Conservation (phyloP, 495 filamentous ascomycete species). For the Neurospora terricola region DNA sequence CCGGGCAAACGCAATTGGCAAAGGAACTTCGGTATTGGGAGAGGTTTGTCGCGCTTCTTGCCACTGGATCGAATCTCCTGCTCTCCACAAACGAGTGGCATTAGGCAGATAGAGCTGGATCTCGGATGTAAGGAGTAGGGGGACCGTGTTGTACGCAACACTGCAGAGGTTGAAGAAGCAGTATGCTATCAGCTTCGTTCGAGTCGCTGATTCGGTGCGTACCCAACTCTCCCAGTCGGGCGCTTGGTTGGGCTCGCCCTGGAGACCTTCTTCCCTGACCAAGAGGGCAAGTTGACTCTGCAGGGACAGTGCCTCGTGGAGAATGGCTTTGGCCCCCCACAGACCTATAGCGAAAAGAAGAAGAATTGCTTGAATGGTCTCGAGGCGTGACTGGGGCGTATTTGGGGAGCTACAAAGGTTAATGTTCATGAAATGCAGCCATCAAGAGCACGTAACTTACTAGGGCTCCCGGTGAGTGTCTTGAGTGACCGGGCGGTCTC, state of each 20-base stretch:
- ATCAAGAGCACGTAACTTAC: slow-evolving; percentile 18
- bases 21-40: slow-evolving; percentile 32
- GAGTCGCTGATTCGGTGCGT: slow-evolving; percentile 38
- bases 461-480: slow-evolving; percentile 43
- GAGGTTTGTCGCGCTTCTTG: slow-evolving; percentile 35
- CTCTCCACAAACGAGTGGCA: slow-evolving; percentile 41
- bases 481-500: slow-evolving; percentile 40
- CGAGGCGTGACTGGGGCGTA: slow-evolving; percentile 42
- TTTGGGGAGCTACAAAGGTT: slow-evolving; percentile 32
- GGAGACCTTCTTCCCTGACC: slow-evolving; percentile 44
- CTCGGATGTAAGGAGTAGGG: slow-evolving; percentile 52
- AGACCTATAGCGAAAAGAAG: slow-evolving; percentile 46
- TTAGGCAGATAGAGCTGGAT: slow-evolving; percentile 51
- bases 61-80: slow-evolving; percentile 41
- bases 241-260: slow-evolving; percentile 27
- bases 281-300: slow-evolving; percentile 44
- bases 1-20: slow-evolving; percentile 40
- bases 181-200: slow-evolving; percentile 49
- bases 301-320: slow-evolving; percentile 45
- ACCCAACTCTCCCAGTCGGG: slow-evolving; percentile 52
- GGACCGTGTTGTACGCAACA: slow-evolving; percentile 48
- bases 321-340: slow-evolving; percentile 46
- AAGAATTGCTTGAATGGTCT: slow-evolving; percentile 47
- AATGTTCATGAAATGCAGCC: slow-evolving; percentile 10
- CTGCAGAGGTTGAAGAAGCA: slow-evolving; percentile 51